Evolutionary conservation across 352 stramenopile species (phyloP).

Genomic region (Globisporangium spiculum): DNA sequence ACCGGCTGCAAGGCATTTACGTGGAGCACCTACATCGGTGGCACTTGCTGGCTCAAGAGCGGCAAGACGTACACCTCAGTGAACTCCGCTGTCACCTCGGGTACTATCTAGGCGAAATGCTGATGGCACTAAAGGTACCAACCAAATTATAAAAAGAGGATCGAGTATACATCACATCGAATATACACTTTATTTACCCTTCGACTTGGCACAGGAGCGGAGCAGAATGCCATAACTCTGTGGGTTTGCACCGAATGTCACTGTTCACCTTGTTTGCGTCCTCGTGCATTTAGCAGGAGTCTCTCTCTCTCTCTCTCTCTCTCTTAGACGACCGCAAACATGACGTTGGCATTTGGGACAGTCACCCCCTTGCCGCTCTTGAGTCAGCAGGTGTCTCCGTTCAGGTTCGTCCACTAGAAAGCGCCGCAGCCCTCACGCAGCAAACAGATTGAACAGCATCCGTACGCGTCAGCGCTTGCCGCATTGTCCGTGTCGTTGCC

Average conservation of each 20-base stretch:
- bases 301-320: neutral
- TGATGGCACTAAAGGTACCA: too few species aligned
- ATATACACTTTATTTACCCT: neutral
- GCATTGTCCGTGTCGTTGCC: neutral
- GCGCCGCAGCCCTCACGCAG: neutral
- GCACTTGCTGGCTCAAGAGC: slow-evolving; percentile 63
- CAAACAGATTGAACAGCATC: too few species aligned
- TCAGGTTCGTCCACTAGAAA: slow-evolving; percentile 8
- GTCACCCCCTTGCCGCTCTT: slow-evolving; percentile 32
- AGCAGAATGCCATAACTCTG: neutral
- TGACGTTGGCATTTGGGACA: slow-evolving; percentile 19
- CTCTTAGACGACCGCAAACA: slow-evolving; percentile 14
- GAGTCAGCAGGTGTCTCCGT: slow-evolving; percentile 7
- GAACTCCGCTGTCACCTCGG: neutral
- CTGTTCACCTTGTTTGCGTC: neutral
- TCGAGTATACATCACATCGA: neutral
- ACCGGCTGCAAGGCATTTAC: slow-evolving; percentile 29
- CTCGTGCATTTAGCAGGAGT: neutral
- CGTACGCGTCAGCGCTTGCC: neutral
- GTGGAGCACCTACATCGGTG: slow-evolving; percentile 45
- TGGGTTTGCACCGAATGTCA: neutral
- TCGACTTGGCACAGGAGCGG: neutral
- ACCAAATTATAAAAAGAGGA: too few species aligned
- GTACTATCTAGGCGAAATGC: neutral
- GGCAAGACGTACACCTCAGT: slow-evolving; percentile 13